Evolutionary conservation across 352 stramenopile species (phyloP).

Genomic region (Phytophthora constricta): DNA sequence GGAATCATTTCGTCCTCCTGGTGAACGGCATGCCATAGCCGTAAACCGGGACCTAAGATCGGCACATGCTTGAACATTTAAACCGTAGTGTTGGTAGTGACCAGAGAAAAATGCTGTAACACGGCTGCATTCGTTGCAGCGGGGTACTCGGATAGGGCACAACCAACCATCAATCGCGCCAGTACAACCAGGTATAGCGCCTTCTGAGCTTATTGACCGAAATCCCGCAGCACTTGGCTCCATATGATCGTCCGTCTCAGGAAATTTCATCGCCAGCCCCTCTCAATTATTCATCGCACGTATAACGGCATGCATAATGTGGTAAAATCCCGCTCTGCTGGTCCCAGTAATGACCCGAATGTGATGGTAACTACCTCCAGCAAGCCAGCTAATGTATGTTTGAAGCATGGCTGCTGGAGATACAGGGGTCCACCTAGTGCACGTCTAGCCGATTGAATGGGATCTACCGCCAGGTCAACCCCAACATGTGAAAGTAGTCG

Average conservation of each 20-base stretch:
- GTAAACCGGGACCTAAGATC: slow-evolving; percentile 6
- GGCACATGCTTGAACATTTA: slow-evolving; percentile 14
- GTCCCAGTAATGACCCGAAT: slow-evolving; percentile 13
- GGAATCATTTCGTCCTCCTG: slow-evolving; percentile 12
- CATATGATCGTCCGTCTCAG: neutral
- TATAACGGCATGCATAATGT: slow-evolving; percentile 5
- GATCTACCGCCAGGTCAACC: too few species aligned
- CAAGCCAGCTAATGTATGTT: slow-evolving; percentile 6
- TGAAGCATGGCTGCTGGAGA: slow-evolving; percentile 17
- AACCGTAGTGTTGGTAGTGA: too few species aligned
- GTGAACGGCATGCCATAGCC: slow-evolving; percentile 7
- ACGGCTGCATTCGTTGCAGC: neutral
- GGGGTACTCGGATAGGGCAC: slow-evolving; percentile 4
- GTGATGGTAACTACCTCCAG: slow-evolving; percentile 21
- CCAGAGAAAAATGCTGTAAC: slow-evolving; percentile 13
- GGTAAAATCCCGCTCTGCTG: slow-evolving; percentile 5
- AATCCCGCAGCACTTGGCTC: neutral
- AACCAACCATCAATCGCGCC: slow-evolving; percentile 17
- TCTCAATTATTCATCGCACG: neutral
- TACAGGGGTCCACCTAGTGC: neutral
- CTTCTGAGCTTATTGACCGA: neutral
- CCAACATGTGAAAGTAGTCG: neutral
- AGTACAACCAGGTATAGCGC: slow-evolving; percentile 5
- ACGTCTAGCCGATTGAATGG: slow-evolving; percentile 5
- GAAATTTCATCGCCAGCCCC: neutral